Base-by-base conservation (phyloP, 192 early-diverging fungal genomes). In the Linnemannia hyalina region DNA sequence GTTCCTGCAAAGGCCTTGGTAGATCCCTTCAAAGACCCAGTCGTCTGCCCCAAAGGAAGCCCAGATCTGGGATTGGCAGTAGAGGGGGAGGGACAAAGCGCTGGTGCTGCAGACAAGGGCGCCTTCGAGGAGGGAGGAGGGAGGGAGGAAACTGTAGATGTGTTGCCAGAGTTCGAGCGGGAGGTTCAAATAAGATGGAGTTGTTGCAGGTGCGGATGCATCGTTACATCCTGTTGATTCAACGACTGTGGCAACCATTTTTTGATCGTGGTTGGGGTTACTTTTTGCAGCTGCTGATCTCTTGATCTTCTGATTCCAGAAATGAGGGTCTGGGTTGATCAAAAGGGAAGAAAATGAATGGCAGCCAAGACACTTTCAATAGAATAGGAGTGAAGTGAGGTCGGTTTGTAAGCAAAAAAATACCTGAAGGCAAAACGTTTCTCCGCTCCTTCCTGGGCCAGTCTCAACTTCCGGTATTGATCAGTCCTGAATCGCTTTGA, bases 21-120 rank as follows among this genome's bases (percentile, higher is more conserved):
- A 63, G 36, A 78, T 20, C 11, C 82, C 73, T 44, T 78, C 76
- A 44, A 75, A 70, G 29, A 75, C 73, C 82, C 82, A 83, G 26
- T 83, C 82, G 16, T 83, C 82, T 4, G 72, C 72, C 10, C 52
- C 52, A 6, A 83, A 13, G 8, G 46, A 72, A 65, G 76, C 57
- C 82, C 82, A 83, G 41, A 83, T 83, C 65, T 78, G 76, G 16
- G 82, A 78, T 20, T 83, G 82, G 20, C 82, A 83, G 40, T 68
- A 83, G 36, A 68, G 82, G 0, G 82, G 78, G 20, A 83, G 60
- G 6, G 82, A 83, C 35, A 83, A 46, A 36, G 75, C 23, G 35
- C 36, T n/a, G 1, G 35, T 70, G 29, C 71, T 57, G 9, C 76
- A 78, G 23, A 83, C 82, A 4, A 83, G 76, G 13, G 82, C 82